Base-by-base conservation (phyloP, 164 flowering plant genomes). In the Amborella trichopoda region DNA sequence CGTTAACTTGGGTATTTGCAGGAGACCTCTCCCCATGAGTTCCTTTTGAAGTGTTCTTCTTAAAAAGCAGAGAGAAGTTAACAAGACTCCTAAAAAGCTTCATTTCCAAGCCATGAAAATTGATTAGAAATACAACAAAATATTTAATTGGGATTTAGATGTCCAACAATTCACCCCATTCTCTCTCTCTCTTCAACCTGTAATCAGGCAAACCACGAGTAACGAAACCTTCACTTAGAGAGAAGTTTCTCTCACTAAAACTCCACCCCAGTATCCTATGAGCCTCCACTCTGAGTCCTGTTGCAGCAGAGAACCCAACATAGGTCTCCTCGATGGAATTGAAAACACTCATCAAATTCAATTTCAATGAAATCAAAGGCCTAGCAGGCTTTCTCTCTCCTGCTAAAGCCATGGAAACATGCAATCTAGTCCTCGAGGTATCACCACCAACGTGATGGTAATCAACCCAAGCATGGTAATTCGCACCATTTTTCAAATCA, bases 381-480 rank as follows among this genome's bases (percentile, higher is more conserved):
- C 52, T 32, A 14, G 2, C 1, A 18, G 77, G 77, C 60, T 58
- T 55, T 22, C n/a, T 40, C 28, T 10, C 12, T 2, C 77, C 77
- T 0, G 63, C 72, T 2, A 11, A 40, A 27, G 62, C 72, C 72
- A 73, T 69, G n/a, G 69, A 55, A 13, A 73, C 63, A 39, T 54
- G 59, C 4, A 73, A 26, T n/a, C n/a, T n/a, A n/a, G n/a, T n/a
- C 14, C 19, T 26, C 8, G 37, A 46, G 18, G 11, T 18, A 11
- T 40, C 21, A 18, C 44, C 9, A 18, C 23, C 23, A 16, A 25
- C 13, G n/a, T n/a, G n/a, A n/a, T n/a, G n/a, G 14, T 13, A 43
- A 26, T 68, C 76, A 41, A 68, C 60, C 76, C 76, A 71, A 2
- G 57, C 73, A 48, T 71, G 73, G 58, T 71, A 71, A 44, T 71